Evolutionary conservation across 306 rosid species (phyloP).

Genomic region (Vigna angularis): DNA sequence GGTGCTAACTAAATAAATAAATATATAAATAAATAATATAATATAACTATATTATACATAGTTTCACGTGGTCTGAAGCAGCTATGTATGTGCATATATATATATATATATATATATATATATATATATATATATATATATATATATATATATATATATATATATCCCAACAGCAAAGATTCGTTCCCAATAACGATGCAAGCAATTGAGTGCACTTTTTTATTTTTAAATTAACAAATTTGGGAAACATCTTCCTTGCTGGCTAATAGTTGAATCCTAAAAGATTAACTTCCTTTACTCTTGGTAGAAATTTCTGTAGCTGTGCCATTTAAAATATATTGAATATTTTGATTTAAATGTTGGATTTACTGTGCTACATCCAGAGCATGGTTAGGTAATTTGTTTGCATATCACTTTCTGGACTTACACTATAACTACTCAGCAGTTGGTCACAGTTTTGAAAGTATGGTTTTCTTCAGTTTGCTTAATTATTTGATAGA

Average conservation of each 20-base stretch:
- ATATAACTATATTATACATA: not conserved
- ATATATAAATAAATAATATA: not conserved
- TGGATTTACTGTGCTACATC: constrained; percentile 34
- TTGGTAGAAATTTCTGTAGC: too few relatives aligned
- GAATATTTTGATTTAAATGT: too few relatives aligned
- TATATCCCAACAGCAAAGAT: not conserved
- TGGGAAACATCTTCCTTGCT: constrained; percentile 39
- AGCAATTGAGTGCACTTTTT: too few relatives aligned
- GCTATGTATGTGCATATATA: not conserved
- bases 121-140: not conserved
- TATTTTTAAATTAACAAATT: too few relatives aligned
- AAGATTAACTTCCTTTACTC: too few relatives aligned
- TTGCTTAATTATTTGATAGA: constrained; percentile 35
- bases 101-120: not conserved
- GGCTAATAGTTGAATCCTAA: too few relatives aligned
- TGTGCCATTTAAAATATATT: too few relatives aligned
- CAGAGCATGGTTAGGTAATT: too few relatives aligned
- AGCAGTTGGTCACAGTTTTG: not conserved
- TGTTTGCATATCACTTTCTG: constrained; percentile 24
- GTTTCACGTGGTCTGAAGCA: constrained; percentile 15
- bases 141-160: not conserved
- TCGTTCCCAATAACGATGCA: too few relatives aligned
- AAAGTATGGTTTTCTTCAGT: not conserved
- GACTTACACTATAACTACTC: not conserved
- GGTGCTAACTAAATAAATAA: not conserved